Conservation (phyloP, 169 alveolate species). For the Cryptosporidium viatorum region DNA sequence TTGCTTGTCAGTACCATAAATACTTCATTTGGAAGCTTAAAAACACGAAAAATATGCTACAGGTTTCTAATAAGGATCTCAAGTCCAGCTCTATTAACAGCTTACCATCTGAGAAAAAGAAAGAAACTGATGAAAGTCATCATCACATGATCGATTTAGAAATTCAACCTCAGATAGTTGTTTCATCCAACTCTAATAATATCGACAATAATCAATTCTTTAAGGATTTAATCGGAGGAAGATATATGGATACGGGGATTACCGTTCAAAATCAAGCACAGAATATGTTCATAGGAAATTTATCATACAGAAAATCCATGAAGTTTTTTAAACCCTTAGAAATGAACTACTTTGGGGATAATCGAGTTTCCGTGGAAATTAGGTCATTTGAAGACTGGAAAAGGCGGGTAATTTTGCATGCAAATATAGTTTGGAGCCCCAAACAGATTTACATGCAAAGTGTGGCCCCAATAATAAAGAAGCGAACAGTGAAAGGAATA, state of each 20-base stretch:
- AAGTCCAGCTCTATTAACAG: neutral
- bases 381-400: neutral
- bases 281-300: neutral
- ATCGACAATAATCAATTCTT: neutral
- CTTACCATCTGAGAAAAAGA: neutral
- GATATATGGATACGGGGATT: neutral
- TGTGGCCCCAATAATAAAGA: neutral
- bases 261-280: neutral
- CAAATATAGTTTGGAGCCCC: slow-evolving; percentile 34
- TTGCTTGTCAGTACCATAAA: slow-evolving; percentile 1
- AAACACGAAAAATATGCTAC: neutral
- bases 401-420: slow-evolving; percentile 11
- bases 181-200: neutral
- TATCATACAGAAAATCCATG: neutral
- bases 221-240: neutral
- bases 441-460: slow-evolving; percentile 23
- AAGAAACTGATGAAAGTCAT: neutral
- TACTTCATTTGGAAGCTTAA: neutral
- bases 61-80: neutral
- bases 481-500: slow-evolving; percentile 16
- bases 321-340: slow-evolving; percentile 13
- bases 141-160: neutral
- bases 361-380: neutral
- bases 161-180: slow-evolving; percentile 7
- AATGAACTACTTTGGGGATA: slow-evolving; percentile 51